phyloP scores from a whole-genome alignment of 1,284 basidiomycete genomes.

The Psilocybe mexicana region DNA sequence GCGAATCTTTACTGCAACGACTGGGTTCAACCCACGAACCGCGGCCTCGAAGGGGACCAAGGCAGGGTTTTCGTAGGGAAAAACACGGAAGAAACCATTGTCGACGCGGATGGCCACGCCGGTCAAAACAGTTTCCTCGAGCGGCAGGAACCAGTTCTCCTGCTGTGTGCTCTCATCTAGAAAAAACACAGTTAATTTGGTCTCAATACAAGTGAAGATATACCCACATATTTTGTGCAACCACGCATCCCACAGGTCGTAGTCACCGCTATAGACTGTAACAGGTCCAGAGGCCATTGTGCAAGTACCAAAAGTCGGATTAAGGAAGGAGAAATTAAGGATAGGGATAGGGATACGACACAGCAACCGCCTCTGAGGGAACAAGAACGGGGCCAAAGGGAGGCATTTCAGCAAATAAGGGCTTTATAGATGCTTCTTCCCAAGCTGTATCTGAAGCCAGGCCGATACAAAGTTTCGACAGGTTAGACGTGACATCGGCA shows the following conservation, averaged over 20 bases:
- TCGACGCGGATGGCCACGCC: constrained; percentile 68
- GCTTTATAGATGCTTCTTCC: constrained; percentile 24
- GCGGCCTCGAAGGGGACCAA: constrained; percentile 74
- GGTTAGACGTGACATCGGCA: constrained; percentile 16
- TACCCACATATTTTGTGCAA: constrained; percentile 48
- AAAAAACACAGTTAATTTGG: background rate
- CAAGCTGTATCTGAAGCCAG: constrained; percentile 4
- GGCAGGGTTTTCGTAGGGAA: constrained; percentile 69
- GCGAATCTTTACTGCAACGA: constrained; percentile 80
- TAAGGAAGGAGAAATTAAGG: constrained; percentile 10
- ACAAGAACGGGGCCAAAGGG: constrained; percentile 25
- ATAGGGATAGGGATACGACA: constrained; percentile 10
- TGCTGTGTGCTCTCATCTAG: constrained; percentile 46
- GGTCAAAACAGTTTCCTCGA: constrained; percentile 45
- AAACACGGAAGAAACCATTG: constrained; percentile 65
- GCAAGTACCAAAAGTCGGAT: background rate
- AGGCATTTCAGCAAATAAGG: constrained; percentile 1
- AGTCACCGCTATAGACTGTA: constrained; percentile 41
- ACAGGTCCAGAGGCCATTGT: constrained; percentile 28
- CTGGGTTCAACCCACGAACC: constrained; percentile 72
- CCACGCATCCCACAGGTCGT: constrained; percentile 46
- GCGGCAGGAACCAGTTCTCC: constrained; percentile 49
- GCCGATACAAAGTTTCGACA: constrained; percentile 8
- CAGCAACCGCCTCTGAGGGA: constrained; percentile 19
- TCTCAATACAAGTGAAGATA: background rate